Conservation (phyloP, 768 basidiomycete species). For the Trametes punicea region DNA sequence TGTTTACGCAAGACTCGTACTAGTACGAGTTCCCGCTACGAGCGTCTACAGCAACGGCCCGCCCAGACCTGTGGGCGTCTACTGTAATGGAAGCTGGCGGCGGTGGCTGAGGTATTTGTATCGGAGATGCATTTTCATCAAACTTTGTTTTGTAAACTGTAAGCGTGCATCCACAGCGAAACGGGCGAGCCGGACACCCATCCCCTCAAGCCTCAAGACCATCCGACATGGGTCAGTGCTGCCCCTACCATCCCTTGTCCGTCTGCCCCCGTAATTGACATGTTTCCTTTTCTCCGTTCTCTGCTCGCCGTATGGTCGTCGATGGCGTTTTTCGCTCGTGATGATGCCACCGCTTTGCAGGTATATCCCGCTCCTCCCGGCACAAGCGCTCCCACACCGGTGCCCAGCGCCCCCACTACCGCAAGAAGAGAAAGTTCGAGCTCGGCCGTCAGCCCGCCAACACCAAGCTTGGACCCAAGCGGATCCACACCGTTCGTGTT, state of each 20-base stretch:
- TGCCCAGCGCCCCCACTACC: constrained; percentile 90
- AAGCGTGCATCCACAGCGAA: constrained; percentile 51
- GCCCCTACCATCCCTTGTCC: constrained; percentile 22
- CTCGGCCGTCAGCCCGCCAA: constrained; percentile 96
- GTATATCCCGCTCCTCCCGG: constrained; percentile 96
- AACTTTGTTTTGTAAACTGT: constrained; percentile 39
- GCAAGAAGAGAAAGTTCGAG: constrained; percentile 99
- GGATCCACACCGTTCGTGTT: constrained; percentile 90
- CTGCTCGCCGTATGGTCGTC: neutral
- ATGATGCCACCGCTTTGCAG: constrained; percentile 39
- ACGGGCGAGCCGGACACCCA: constrained; percentile 38
- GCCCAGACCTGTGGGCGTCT: neutral
- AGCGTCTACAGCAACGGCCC: too few species aligned
- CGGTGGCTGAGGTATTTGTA: constrained; percentile 15
- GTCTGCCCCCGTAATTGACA: constrained; percentile 9
- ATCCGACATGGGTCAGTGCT: constrained; percentile 70
- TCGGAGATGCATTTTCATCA: constrained; percentile 29
- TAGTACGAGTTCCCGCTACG: too few species aligned
- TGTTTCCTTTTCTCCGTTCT: constrained; percentile 4
- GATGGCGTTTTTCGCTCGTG: neutral
- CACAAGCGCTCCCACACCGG: constrained; percentile 96
- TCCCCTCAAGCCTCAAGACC: constrained; percentile 64
- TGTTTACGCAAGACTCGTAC: too few species aligned
- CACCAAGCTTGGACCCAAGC: constrained; percentile 96
- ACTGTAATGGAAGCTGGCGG: neutral